These are phyloP conservation scores for Flaveria floridana DNA, from an alignment of 140 eudicot genomes.

Conservation along the genomic window DNA sequence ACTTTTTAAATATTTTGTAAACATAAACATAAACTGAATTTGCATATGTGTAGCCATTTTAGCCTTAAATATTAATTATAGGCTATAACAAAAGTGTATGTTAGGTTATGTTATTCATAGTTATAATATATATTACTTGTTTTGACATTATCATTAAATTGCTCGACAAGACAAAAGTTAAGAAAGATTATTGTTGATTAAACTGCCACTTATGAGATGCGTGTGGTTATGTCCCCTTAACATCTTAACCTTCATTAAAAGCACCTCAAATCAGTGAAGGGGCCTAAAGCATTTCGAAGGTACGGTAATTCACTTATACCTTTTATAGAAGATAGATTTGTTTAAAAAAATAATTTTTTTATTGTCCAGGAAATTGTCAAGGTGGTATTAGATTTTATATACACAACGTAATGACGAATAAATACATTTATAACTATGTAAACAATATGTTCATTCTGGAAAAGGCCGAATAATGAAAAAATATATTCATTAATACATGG, in stretches of 20 bases:
- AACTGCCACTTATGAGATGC: constrained; percentile 51
- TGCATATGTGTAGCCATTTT: not conserved
- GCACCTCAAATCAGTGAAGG: constrained; percentile 10
- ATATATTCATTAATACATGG: not conserved
- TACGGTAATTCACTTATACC: not conserved
- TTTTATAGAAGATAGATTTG: not conserved
- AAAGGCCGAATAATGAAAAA: not conserved
- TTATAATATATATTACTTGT: no score
- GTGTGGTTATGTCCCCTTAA: constrained; percentile 58
- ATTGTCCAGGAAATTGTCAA: not conserved
- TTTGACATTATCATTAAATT: constrained; percentile 31
- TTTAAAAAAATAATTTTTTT: not conserved
- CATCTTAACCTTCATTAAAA: constrained; percentile 33
- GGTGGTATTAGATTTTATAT: not conserved
- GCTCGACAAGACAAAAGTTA: constrained; percentile 54
- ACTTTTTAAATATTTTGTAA: no score
- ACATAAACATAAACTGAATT: no score
- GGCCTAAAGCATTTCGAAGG: not conserved
- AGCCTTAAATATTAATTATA: not conserved
- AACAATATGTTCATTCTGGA: not conserved
- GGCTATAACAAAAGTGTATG: no score
- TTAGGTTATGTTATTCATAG: not conserved
- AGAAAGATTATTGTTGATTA: constrained; percentile 55
- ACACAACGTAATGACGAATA: not conserved
- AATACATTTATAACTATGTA: not conserved